Evolutionary conservation across 139 green algal species (phyloP).

Genomic region (Coelastrella sp.): DNA sequence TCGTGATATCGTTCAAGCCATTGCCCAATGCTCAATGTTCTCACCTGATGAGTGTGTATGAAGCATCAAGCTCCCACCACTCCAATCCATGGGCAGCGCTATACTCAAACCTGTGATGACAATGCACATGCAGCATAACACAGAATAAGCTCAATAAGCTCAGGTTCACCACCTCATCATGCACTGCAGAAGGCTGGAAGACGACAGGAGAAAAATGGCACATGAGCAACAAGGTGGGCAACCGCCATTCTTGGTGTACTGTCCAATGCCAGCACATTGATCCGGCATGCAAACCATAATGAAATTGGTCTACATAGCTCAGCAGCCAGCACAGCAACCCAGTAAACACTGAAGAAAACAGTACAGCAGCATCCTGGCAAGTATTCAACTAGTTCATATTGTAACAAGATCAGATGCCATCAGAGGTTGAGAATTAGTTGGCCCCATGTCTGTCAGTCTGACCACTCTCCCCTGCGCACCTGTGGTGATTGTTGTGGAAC

Average conservation of each 20-base stretch:
- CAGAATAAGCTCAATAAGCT: not conserved
- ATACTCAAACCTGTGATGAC: constrained; percentile 67
- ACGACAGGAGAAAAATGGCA: too few species aligned
- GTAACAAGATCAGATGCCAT: too few species aligned
- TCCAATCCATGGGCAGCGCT: constrained; percentile 76
- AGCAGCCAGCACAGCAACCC: not conserved
- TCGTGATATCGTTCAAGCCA: not conserved
- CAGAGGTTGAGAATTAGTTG: too few species aligned
- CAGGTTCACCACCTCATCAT: too few species aligned
- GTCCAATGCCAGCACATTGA: too few species aligned
- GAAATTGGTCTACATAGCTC: not conserved
- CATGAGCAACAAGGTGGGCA: too few species aligned
- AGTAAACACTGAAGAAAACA: not conserved
- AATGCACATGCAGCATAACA: not conserved
- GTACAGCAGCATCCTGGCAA: too few species aligned
- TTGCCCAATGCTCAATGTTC: not conserved
- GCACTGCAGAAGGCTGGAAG: too few species aligned
- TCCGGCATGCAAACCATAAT: too few species aligned
- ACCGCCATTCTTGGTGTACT: too few species aligned
- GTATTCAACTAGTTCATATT: too few species aligned
- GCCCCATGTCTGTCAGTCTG: too few species aligned
- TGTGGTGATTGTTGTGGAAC: constrained; percentile 39
- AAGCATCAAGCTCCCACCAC: constrained; percentile 72
- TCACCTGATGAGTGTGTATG: constrained; percentile 29
- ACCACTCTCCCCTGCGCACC: not conserved